Conservation (phyloP, 177 flowering plant genomes). For the Vitis hybrid region DNA sequence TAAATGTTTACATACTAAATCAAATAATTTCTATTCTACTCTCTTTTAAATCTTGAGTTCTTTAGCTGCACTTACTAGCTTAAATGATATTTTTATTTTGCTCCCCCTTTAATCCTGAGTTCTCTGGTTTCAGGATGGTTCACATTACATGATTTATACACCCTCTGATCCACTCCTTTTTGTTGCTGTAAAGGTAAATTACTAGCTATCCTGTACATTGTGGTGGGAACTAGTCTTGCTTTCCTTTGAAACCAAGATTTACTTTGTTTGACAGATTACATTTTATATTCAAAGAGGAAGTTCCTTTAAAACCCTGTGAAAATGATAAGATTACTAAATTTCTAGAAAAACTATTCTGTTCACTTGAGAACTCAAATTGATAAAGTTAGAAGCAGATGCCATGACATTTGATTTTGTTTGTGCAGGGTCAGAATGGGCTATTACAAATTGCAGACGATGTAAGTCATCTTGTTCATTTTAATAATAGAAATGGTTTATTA, state of each 20-base stretch:
- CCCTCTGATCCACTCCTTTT: slow-evolving; percentile 96
- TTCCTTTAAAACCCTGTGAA: background rate
- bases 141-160: slow-evolving; percentile 92
- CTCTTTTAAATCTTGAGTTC: no score
- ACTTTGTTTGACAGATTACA: background rate
- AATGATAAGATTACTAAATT: background rate
- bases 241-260: no score
- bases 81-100: background rate
- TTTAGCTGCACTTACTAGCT: background rate
- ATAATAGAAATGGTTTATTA: background rate
- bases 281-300: background rate
- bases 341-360: background rate
- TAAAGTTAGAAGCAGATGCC: background rate
- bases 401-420: slow-evolving; percentile 12
- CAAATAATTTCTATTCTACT: no score
- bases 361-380: background rate
- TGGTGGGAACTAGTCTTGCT: no score
- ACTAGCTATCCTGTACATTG: background rate
- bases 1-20: background rate
- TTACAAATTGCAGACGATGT: slow-evolving; percentile 91
- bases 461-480: slow-evolving; percentile 33
- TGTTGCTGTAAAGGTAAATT: slow-evolving; percentile 83
- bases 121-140: slow-evolving; percentile 66
- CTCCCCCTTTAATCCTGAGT: background rate
- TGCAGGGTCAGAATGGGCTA: slow-evolving; percentile 70